Evolutionary conservation across 2,329 filamentous ascomycete species (phyloP).

Genomic region (Aspergillus amoenus): DNA sequence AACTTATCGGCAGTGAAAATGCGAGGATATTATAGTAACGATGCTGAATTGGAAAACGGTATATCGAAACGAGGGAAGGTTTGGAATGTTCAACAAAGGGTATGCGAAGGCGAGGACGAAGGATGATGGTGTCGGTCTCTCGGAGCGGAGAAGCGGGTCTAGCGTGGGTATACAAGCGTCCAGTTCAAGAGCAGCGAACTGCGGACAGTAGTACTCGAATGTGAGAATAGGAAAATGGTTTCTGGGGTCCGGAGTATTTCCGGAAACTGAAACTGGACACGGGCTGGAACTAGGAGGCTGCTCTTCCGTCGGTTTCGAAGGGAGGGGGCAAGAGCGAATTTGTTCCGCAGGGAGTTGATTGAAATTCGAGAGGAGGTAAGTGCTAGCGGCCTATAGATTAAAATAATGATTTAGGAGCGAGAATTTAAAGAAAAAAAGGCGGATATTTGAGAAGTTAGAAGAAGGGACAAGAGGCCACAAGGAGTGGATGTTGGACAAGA

Average conservation of each 20-base stretch:
- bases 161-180: background rate
- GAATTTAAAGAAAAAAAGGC: background rate
- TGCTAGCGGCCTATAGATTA: background rate
- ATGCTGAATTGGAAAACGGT: background rate
- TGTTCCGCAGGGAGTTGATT: background rate
- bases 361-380: background rate
- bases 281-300: background rate
- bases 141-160: background rate
- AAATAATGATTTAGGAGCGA: background rate
- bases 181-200: background rate
- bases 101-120: background rate
- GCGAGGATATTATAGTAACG: background rate
- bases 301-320: constrained; percentile 1
- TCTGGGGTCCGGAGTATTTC: constrained; percentile 2
- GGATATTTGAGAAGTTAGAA: background rate
- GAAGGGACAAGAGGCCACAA: background rate
- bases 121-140: background rate
- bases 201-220: background rate
- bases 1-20: background rate
- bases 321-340: constrained; percentile 3
- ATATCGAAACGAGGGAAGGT: background rate
- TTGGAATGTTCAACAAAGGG: background rate
- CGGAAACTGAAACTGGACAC: background rate
- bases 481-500: constrained; percentile 11
- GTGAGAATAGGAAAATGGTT: background rate